Evolutionary conservation across 2,329 filamentous ascomycete genomes (phyloP), one percentile per base, ranked within the genome.

Genomic region (Xylariaceae sp.): DNA sequence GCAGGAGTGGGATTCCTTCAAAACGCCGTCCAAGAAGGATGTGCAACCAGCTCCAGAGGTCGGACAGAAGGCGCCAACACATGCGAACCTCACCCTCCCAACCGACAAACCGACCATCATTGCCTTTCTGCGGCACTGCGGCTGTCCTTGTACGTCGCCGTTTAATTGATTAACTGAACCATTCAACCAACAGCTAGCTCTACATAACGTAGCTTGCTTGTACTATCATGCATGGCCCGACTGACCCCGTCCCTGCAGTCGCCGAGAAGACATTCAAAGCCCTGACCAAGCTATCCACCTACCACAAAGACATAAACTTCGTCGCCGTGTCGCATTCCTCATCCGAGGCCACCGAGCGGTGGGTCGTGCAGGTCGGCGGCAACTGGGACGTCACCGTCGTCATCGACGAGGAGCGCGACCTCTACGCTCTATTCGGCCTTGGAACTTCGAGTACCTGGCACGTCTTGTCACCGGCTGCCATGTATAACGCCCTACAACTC

Each of bases 41-140:
- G 62, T 77, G 33, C 67, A 70, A 5, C 63, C 73, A 1, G 56
- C 68, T 10, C 82, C 80, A 8, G 62, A 70, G 42, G 66, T 80
- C 22, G 81, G 79, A 49, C 62, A 71, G 25, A 68, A 71, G 49
- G 82, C 82, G 1, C 83, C 83, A 1, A 69, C 68, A 5, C 72
- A 77, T 22, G 53, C 69, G 21, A 70, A 73, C 48, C 66, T 87
- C 5, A 59, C 61, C 6, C 64, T 85, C n/a, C 74, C 77, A 1
- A 64, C 70, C 34, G 66, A 68, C 20, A 80, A 77, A 55, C 79
- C 80, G 1, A 78, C 76, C 0, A 61, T 89, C 2, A 66, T 89
- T 17, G 74, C 80, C 14, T 89, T 89, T 57, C 71, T 89, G 5
- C 73, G 85, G 25, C 84, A 88, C 62, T 88, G 84, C 61, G 85